Conservation (phyloP, 2,329 filamentous ascomycete genomes). For the Venturia aucupariae region DNA sequence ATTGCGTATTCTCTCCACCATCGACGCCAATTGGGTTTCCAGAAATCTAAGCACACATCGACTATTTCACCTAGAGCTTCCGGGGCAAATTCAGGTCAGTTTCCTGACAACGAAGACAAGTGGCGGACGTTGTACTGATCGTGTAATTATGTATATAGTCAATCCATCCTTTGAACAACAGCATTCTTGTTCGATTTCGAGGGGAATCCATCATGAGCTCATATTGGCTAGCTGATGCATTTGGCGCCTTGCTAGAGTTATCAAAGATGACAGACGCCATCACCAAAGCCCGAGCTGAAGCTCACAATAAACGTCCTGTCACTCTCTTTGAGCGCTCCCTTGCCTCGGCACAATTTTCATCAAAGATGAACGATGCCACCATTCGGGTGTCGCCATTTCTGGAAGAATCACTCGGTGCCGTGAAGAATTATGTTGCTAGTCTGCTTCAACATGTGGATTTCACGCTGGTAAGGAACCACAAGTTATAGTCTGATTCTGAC, state of each 20-base stretch:
- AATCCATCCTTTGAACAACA: slow-evolving; percentile 39
- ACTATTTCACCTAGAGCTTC: background rate
- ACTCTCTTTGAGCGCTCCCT: slow-evolving; percentile 20
- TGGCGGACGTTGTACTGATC: slow-evolving; percentile 22
- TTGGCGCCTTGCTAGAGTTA: slow-evolving; percentile 16
- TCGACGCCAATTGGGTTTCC: slow-evolving; percentile 8
- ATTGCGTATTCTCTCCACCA: background rate
- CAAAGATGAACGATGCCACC: slow-evolving; percentile 16
- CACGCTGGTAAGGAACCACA: slow-evolving; percentile 11
- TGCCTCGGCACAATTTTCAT: slow-evolving; percentile 13
- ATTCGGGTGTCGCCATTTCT: slow-evolving; percentile 17
- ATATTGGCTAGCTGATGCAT: slow-evolving; percentile 14
- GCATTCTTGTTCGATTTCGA: slow-evolving; percentile 27
- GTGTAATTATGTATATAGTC: slow-evolving; percentile 28
- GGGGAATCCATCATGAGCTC: background rate
- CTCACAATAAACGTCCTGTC: slow-evolving; percentile 15
- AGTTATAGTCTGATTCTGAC: background rate
- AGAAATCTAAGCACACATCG: slow-evolving; percentile 7
- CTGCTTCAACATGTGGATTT: slow-evolving; percentile 10
- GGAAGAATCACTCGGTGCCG: background rate
- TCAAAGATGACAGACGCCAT: slow-evolving; percentile 16
- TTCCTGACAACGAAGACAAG: background rate
- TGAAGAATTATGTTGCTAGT: slow-evolving; percentile 13
- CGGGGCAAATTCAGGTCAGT: slow-evolving; percentile 25
- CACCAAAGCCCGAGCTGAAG: slow-evolving; percentile 1